Evolutionary conservation across 164 flowering plant species (phyloP).

Genomic region (Umbellularia californica): DNA sequence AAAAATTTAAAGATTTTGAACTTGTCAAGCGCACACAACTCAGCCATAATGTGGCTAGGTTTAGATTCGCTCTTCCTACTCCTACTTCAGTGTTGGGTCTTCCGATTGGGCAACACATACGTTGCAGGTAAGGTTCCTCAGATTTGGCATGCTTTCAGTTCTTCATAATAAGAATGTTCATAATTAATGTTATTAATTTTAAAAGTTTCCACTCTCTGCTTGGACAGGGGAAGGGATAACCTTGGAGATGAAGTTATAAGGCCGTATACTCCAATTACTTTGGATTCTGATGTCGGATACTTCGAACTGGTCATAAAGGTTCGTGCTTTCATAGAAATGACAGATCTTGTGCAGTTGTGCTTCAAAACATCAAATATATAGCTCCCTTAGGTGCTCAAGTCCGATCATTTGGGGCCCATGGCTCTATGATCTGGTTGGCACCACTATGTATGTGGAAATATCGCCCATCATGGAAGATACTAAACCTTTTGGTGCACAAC

Average conservation of each 20-base stretch:
- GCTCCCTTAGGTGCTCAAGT: too few species aligned
- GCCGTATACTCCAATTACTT: conserved; percentile 94
- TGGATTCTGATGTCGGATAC: conserved; percentile 92
- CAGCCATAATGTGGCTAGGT: conserved; percentile 97
- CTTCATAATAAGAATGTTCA: neutral
- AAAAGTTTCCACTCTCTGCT: neutral
- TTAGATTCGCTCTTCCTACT: conserved; percentile 74
- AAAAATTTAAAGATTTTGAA: conserved; percentile 76
- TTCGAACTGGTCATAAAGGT: conserved; percentile 98
- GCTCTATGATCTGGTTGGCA: too few species aligned
- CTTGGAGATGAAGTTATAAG: conserved; percentile 89
- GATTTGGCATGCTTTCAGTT: neutral
- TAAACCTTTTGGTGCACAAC: too few species aligned
- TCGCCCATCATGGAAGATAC: too few species aligned
- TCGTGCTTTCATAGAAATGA: neutral
- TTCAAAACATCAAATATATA: too few species aligned
- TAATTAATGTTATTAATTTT: too few species aligned
- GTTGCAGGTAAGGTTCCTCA: conserved; percentile 62
- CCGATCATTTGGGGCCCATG: too few species aligned
- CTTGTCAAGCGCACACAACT: conserved; percentile 72
- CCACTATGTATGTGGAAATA: too few species aligned
- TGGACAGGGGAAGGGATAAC: conserved; percentile 77
- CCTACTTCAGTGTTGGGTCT: conserved; percentile 89
- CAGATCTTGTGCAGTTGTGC: too few species aligned
- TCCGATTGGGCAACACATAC: conserved; percentile 94